Conservation (phyloP, 768 basidiomycete genomes). For the Kwoniella dejecticola region DNA sequence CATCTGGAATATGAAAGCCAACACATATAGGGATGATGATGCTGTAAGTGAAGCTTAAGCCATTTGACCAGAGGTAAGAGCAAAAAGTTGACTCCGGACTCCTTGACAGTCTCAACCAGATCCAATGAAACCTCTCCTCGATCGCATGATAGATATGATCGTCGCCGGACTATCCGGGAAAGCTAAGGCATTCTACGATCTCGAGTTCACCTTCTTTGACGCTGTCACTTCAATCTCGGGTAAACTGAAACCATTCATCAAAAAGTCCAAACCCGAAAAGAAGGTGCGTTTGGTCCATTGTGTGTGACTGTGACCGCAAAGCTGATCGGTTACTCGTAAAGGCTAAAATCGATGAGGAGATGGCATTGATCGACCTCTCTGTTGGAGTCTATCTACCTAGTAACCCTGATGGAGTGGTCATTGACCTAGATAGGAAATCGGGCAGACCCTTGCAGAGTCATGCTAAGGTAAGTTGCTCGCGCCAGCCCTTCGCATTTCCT, state of each 20-base stretch:
- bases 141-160: constrained; percentile 76
- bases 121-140: constrained; percentile 93
- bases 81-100: neutral
- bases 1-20: constrained; percentile 99
- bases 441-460: constrained; percentile 95
- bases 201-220: constrained; percentile 93
- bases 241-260: constrained; percentile 94
- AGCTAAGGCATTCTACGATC: constrained; percentile 83
- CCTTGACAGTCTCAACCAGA: constrained; percentile 61
- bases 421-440: constrained; percentile 97
- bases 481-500: neutral
- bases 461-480: constrained; percentile 70
- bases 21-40: constrained; percentile 87
- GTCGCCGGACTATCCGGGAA: constrained; percentile 84
- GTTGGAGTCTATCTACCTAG: constrained; percentile 96
- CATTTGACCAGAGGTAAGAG: no score
- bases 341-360: constrained; percentile 99
- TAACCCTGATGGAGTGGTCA: constrained; percentile 92
- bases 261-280: constrained; percentile 92
- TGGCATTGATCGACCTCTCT: constrained; percentile 91
- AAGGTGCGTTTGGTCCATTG: constrained; percentile 63
- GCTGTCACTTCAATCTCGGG: constrained; percentile 98
- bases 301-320: constrained; percentile 2
- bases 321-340: constrained; percentile 51
- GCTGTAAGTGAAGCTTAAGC: constrained; percentile 75